Conservation (phyloP, 306 rosid genomes). For the Sicyos baderoa region DNA sequence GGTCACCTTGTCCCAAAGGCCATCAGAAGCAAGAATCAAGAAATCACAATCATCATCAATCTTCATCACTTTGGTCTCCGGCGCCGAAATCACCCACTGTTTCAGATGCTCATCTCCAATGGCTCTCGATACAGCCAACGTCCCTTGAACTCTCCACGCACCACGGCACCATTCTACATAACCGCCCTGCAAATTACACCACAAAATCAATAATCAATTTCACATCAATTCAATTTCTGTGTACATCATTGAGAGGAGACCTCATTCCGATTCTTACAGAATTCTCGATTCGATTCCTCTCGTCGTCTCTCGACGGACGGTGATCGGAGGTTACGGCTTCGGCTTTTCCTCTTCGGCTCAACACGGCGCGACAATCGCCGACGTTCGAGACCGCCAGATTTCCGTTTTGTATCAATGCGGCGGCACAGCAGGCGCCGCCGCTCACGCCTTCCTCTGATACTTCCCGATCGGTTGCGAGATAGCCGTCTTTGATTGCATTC, state of each 20-base stretch:
- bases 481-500: constrained; percentile 39
- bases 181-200: constrained; percentile 32
- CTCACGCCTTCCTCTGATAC: constrained; percentile 24
- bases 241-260: no score
- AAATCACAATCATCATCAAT: constrained; percentile 34
- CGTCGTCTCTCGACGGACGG: constrained; percentile 32
- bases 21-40: constrained; percentile 49
- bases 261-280: constrained; percentile 29
- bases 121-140: constrained; percentile 48
- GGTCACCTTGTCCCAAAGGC: constrained; percentile 48
- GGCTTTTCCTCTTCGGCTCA: constrained; percentile 40
- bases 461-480: constrained; percentile 30
- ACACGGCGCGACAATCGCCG: constrained; percentile 51
- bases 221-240: neutral
- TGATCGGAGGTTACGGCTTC: constrained; percentile 47
- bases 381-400: constrained; percentile 40
- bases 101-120: constrained; percentile 40
- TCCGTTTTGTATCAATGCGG: constrained; percentile 33
- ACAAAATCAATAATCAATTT: neutral
- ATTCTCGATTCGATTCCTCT: constrained; percentile 33
- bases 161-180: constrained; percentile 35
- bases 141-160: constrained; percentile 48
- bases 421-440: constrained; percentile 42
- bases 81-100: constrained; percentile 46
- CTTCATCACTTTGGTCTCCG: constrained; percentile 33